Evolutionary conservation across 1,139 yeast species (phyloP), one percentile per base, ranked within the genome.

Genomic region (Debaryomyces psychrophilus): DNA sequence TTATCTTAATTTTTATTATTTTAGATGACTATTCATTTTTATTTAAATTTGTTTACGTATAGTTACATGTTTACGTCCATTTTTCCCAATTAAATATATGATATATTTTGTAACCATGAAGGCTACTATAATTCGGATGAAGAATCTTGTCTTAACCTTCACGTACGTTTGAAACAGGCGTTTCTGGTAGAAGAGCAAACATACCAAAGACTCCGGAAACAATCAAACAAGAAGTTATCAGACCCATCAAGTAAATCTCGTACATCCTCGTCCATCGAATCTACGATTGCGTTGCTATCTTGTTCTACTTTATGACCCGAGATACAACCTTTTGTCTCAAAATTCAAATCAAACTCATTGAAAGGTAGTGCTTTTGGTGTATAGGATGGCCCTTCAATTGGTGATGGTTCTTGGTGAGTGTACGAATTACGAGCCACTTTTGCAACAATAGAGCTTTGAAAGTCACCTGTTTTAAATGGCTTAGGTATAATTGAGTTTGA

Each of bases 361-460:
- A 64, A 56, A 8, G 69, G 68, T 8, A 61, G 46, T 1, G 65
- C 71, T 37, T 53, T 48, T 2, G 71, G 68, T 1, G 71, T 66
- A 44, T 55, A 59, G 5, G 50, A 41, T 9, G 58, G 57, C 6
- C 42, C 49, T 20, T 37, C 40, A 3, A 44, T 12, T 23, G 41
- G 44, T 9, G 35, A 14, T 14, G 54, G 51, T 37, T 51, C 52
- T 11, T 36, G 29, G 11, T 20, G 28, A 9, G 41, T 25, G 14
- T 17, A 5, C 8, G 23, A 18, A 12, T 27, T 27, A 4, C 35
- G 46, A 11, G 28, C 26, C 5, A 40, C 9, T 5, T 44, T 29
- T 3, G 45, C 41, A 4, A 43, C 37, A 8, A 38, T 28, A 9
- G 44, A 29, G 8, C 34, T 25, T 8, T 39, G 44, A 5, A 41